phyloP scores from a whole-genome alignment of 192 early-diverging fungal species.

The Ambispora gerdemannii region DNA sequence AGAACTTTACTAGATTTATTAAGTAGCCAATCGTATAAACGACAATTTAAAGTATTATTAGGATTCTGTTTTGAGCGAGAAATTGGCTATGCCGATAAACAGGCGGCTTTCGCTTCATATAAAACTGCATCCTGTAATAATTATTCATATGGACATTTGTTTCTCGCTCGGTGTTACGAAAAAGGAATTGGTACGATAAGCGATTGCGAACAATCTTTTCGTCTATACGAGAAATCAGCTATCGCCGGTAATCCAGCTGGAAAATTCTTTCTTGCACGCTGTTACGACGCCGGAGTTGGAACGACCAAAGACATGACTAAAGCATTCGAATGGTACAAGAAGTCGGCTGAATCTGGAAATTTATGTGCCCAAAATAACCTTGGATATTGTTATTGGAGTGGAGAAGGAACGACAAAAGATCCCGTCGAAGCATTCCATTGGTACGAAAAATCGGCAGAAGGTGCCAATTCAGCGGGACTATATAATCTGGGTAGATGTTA shows the following conservation, averaged over 20 bases:
- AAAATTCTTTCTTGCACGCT: background rate
- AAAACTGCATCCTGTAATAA: background rate
- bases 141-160: background rate
- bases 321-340: background rate
- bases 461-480: background rate
- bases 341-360: background rate
- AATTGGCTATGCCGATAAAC: background rate
- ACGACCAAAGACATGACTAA: background rate
- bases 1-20: background rate
- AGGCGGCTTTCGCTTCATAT: background rate
- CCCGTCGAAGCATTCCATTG: background rate
- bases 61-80: background rate
- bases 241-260: background rate
- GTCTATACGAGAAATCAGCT: background rate
- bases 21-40: background rate
- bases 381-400: background rate
- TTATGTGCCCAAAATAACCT: background rate
- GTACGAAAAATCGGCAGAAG: background rate
- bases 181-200: background rate
- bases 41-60: background rate
- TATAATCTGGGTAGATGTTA: slow-evolving; percentile 5
- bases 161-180: background rate
- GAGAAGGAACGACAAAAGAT: background rate
- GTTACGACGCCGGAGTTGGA: background rate
- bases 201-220: background rate